Evolutionary conservation across 441 rosid species (phyloP), one percentile per base, ranked within the genome.

Genomic region (Erodium moschatum): DNA sequence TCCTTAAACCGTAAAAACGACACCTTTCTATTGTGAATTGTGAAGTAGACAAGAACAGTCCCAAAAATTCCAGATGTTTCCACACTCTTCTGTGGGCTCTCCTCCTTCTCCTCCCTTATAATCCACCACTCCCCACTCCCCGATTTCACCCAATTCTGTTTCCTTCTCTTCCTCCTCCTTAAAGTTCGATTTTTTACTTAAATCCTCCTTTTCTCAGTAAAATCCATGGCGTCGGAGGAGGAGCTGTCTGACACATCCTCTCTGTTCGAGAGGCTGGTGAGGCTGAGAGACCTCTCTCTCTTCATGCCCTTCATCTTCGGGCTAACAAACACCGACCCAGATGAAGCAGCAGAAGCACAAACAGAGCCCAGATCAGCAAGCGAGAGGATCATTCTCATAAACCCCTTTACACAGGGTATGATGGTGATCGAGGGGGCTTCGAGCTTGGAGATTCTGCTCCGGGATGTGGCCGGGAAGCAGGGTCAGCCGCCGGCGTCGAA

Each of bases 11-110:
- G 61, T 35, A 35, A 54, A 54, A 54, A 54, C 8, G 61, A 54
- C 61, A 54, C 10, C 21, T 54, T n/a, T 54, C 58, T 15, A 18
- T 18, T 54, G 8, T 56, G 62, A 56, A 56, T 27, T 27, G 19
- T 19, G 24, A 56, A 8, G n/a, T 6, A 29, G 8, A 21, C 8
- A 50, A 10, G 8, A 21, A 58, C 61, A 11, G 63, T 4, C 65
- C 40, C 58, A 18, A 15, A 70, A 21, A 65, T 83, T 85, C 89
- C 74, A 87, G 87, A 87, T 85, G 80, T 61, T 85, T 87, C 88
- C 65, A 78, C 83, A 67, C 40, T 71, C 75, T 84, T 81, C 87
- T 11, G 11, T 16, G 62, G 10, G 20, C 20, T 16, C 24, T 16
- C 24, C 60, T 3, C 20, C n/a, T 3, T 9, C n/a, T 44, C 50